These are phyloP conservation scores for Colletotrichum chlorophyti DNA, from an alignment of 2,329 filamentous ascomycete species.

Conservation along the genomic window DNA sequence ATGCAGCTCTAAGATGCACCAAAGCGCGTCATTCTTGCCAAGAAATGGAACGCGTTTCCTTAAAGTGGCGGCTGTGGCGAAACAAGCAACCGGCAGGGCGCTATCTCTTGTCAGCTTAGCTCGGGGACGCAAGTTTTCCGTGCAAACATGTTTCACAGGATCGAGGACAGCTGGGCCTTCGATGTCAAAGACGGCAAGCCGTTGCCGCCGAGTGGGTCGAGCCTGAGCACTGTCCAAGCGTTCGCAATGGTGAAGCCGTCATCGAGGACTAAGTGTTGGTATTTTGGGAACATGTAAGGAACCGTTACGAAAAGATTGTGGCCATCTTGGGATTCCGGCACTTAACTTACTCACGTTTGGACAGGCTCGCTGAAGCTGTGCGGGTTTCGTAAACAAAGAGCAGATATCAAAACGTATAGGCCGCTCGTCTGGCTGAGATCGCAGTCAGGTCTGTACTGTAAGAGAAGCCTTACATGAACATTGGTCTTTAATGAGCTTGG, in stretches of 20 bases:
- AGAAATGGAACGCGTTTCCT: slow-evolving; percentile 5
- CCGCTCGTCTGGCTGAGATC: no score
- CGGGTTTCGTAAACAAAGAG: no score
- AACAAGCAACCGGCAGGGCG: not conserved
- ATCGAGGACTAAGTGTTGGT: not conserved
- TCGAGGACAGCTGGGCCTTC: no score
- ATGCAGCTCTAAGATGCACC: not conserved
- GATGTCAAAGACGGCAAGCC: not conserved
- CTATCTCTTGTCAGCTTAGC: not conserved
- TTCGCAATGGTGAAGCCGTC: not conserved
- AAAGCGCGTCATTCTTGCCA: not conserved
- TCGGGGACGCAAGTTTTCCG: not conserved
- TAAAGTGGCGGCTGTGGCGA: not conserved
- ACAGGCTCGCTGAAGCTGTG: no score
- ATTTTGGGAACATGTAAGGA: no score
- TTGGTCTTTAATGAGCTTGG: no score
- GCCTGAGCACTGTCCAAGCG: slow-evolving; percentile 21
- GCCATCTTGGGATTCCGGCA: no score
- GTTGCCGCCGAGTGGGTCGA: not conserved
- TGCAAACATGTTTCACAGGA: not conserved
- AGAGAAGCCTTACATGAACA: no score
- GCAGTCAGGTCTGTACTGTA: no score
- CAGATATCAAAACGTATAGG: no score
- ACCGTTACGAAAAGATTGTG: no score
- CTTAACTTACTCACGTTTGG: no score